Evolutionary conservation across 2,329 filamentous ascomycete species (phyloP), one percentile per base, ranked within the genome.

Genomic region (Aureobasidium sp.): DNA sequence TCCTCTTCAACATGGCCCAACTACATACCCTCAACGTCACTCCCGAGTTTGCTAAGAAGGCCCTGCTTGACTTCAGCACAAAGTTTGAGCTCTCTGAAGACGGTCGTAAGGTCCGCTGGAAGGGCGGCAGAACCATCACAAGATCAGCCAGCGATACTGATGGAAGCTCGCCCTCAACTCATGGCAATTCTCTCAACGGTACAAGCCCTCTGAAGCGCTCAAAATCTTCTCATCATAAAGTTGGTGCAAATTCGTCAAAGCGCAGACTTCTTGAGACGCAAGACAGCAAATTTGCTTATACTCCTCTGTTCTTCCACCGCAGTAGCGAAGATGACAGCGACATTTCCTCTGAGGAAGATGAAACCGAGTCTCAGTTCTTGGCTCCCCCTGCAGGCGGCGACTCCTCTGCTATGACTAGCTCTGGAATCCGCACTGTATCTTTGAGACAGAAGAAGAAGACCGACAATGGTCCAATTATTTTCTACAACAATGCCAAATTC

Each of bases 21-120:
- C 77, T 95, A 20, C 90, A 95, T 68, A 93, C 92, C 0, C 81
- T 94, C 67, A 92, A 91, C 63, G 90, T 95, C 1, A 92, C 90
- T 0, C 81, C 87, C 0, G 85, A 87, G 32, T 93, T 93, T 68
- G 85, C 94, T 43, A 86, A 88, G 63, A 83, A 83, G 39, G 88
- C 91, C 0, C 80, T 95, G 1, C 77, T 79, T 0, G 84, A 88
- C 55, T 83, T 86, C 66, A 93, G 89, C 68, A 82, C 82, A 24
- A 89, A 88, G 67, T 86, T 96, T 57, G 89, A 95, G 70, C 72
- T 95, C 0, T 93, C 90, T 0, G 78, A 79, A 0, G 90, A 94
- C 68, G 89, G 90, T 0, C 84, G 86, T 56, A 92, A 91, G 71
- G 84, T 95, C 32, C 82, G 89, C 53, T 95, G 90, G 90, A 85